A percentile compares a stretch with the other conserved stretches of the same genome.
These are phyloP conservation scores for Biscogniauxia sp. DNA, from an alignment of 2,329 filamentous ascomycete genomes.

Conservation along the genomic window DNA sequence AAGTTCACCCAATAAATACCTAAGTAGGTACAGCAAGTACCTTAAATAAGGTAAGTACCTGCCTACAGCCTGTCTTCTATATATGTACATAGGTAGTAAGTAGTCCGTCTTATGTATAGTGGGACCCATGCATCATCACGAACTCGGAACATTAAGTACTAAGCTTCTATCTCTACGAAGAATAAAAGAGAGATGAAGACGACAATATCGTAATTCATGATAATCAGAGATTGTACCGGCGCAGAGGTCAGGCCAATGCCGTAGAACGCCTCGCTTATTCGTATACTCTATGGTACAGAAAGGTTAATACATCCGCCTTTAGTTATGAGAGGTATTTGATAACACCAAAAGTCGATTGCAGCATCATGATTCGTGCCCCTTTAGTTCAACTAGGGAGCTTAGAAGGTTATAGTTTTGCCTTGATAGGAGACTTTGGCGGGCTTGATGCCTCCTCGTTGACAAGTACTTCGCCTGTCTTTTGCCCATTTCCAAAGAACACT, in stretches of 20 bases:
- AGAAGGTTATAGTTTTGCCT: slow-evolving; percentile 32
- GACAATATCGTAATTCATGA: not conserved
- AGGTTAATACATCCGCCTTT: not conserved
- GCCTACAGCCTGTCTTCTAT: no score
- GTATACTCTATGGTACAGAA: not conserved
- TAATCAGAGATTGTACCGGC: not conserved
- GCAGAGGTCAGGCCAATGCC: not conserved
- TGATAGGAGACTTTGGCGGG: slow-evolving; percentile 34
- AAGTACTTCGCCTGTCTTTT: slow-evolving; percentile 73
- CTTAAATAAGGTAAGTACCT: no score
- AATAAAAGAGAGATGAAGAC: no score
- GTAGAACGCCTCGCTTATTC: not conserved
- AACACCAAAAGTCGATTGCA: not conserved
- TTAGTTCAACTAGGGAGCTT: not conserved
- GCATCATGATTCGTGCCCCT: slow-evolving; percentile 1
- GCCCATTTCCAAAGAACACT: slow-evolving; percentile 90
- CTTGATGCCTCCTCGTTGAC: slow-evolving; percentile 87
- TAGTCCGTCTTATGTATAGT: no score
- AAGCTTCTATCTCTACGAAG: no score
- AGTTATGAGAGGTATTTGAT: not conserved
- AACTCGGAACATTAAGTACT: no score
- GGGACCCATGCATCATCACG: no score
- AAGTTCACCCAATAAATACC: slow-evolving; percentile 1
- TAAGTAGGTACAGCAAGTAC: not conserved
- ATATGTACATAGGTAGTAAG: no score